Base-by-base conservation (phyloP, 2,329 filamentous ascomycete species). In the Paracoccidioides brasiliensis region DNA sequence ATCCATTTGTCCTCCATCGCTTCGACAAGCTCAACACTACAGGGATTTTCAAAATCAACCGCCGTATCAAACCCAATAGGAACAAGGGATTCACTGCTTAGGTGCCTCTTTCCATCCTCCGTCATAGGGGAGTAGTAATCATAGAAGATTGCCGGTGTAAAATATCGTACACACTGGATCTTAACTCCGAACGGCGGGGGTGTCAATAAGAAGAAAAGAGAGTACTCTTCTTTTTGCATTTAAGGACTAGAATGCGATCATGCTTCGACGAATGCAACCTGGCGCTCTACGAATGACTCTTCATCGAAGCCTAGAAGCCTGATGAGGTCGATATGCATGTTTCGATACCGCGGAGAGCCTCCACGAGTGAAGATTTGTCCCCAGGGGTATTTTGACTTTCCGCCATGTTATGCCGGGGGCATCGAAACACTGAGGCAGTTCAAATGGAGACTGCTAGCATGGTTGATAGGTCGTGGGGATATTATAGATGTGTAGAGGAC, bases 41-140 rank as follows among this genome's bases (percentile, higher is more conserved):
- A 53, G 9, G 14, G 8, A 22, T 22, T 3, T 37, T 38, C 32
- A 53, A n/a, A n/a, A 45, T 53, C 41, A 30, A 53, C 52, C n/a
- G 45, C 43, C 10, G 38, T 30, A 22, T 53, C 41, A 46, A 53
- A 53, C 52, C 41, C 52, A 45, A 53, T 53, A 2, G 22, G 37
- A 14, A 30, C 52, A 5, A 53, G 42, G n/a, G 41, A 53, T 3
- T 45, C 41, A 5, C 52, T 53, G 14, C 52, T 45, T 32, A 30
- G 3, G 45, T 53, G 43, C 30, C 52, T 45, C 52, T 46, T 46
- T 10, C 28, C 41, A 41, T 52, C 41, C 41, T 37, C 43, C 15
- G n/a, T 40, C 52, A 44, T 41, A 4, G 42, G 52, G 3, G 32
- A 44, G 52, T 53, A 53, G 15, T 53, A 53, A 46, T 53, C 41